Base-by-base conservation (phyloP, 768 basidiomycete genomes). In the Megacollybia marginata region DNA sequence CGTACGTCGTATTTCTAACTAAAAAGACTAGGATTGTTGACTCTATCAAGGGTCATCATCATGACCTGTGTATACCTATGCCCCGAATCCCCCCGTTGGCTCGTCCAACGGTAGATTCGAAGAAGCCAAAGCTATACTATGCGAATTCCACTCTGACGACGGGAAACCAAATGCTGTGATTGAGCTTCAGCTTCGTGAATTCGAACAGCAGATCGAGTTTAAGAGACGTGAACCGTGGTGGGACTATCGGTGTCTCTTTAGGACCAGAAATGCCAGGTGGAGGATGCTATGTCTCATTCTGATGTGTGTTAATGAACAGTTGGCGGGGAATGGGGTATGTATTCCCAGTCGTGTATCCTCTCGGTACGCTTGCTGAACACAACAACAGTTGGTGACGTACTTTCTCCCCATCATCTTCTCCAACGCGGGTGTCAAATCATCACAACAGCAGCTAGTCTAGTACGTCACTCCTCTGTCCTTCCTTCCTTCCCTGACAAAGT, bases 61-160 rank as follows among this genome's bases (percentile, higher is more conserved):
- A 54, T 75, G 44, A 35, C 52, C 36, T 69, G 73, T 52, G 68
- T 76, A 23, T 69, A 65, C 61, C 71, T 74, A 52, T 55, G 55
- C 15, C 59, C 59, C 6, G 60, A 62, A 36, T 55, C 53, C 9
- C 59, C 60, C 9, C 44, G 58, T 18, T 62, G 59, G 59, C 19
- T 16, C 23, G 10, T 16, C 33, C 63, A 67, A 34, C 23, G 65
- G 69, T 15, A 59, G 59, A 13, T 49, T 55, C 36, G 51, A 64
- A 15, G 62, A 71, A 46, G 69, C 69, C 33, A 57, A 56, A 28
- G 31, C 56, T 20, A 63, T 70, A 35, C 54, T 69, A 16, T 55
- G 57, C 34, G 47, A 62, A 46, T 59, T 60, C 47, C 60, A 62
- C 48, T 58, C 57, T 32, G 55, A 57, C 45, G 56, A 62, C 50